Base-by-base conservation (phyloP, 148 eudicot species). In the Tetragonia tetragonoides region DNA sequence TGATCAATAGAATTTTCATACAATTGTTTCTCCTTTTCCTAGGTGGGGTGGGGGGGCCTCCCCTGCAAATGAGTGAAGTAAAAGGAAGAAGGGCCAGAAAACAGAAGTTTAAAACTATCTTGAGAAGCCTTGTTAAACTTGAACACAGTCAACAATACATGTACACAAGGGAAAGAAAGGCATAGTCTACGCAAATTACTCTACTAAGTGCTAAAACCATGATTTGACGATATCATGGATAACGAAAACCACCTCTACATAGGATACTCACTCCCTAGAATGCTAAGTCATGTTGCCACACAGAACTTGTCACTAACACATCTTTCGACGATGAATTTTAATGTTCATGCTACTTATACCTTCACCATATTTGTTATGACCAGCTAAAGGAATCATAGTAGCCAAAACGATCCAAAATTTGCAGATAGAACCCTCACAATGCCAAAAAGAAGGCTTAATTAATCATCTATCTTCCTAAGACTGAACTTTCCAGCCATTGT, bases 41-140 rank as follows among this genome's bases (percentile, higher is more conserved):
- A 46, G 49, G 10, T 4, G 47, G 47, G 47, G 68, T 28, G 34
- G 21, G 3, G 16, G 28, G 21, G 21, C 20, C 41, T 24, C 20
- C 14, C 34, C 18, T 37, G 70, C 49, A 66, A 39, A 54, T 28
- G 59, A 66, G 10, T 17, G 42, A 23, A 60, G 65, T 37, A 49
- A 8, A 64, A 54, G 42, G 24, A 53, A 79, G 47, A 7, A 23
- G 34, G 34, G 34, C 1, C 34, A 28, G 34, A 28, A 28, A 28
- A 28, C 34, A 28, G 34, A 28, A 28, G 34, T 28, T 28, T 28
- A 28, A 51, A 39, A 11, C 12, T 14, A 78, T 78, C 28, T 74
- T 10, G 53, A 28, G 74, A 70, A 65, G 71, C 66, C 66, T 38
- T 67, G 71, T 47, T 74, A 62, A 10, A 23, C 46, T 61, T 23